A percentile compares a stretch with the other conserved stretches of the same genome.
phyloP scores from a whole-genome alignment of 1,284 basidiomycete species.

The Schizophyllum amplum region DNA sequence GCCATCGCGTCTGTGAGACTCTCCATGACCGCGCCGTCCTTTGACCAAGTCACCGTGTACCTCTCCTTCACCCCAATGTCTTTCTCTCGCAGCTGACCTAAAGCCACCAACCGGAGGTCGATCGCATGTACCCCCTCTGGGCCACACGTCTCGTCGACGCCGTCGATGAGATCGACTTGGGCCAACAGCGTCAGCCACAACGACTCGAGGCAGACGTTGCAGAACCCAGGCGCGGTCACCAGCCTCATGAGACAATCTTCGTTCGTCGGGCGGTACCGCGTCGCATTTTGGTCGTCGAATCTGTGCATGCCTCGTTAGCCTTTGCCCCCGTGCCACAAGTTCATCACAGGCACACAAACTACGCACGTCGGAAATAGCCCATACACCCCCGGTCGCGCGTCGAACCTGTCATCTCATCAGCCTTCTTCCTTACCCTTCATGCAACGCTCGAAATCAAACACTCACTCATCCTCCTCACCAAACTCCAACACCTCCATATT shows the following conservation, averaged over 20 bases:
- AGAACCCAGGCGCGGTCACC: conserved; percentile 66
- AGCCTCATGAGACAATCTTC: conserved; percentile 80
- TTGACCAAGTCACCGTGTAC: neutral
- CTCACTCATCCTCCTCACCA: conserved; percentile 56
- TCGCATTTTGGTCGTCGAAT: conserved; percentile 50
- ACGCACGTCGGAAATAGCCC: conserved; percentile 67
- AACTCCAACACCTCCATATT: conserved; percentile 75
- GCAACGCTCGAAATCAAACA: neutral
- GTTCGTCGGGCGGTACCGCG: conserved; percentile 70
- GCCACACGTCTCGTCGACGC: conserved; percentile 16
- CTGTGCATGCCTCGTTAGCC: conserved; percentile 26
- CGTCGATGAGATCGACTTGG: conserved; percentile 55
- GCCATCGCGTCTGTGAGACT: neutral
- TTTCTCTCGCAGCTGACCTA: neutral
- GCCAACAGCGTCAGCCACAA: conserved; percentile 60
- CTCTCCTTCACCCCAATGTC: neutral
- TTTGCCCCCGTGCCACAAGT: no score
- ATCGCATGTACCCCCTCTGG: neutral
- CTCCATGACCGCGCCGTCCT: neutral
- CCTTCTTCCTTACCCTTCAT: no score
- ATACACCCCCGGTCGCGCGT: conserved; percentile 49
- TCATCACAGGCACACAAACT: neutral
- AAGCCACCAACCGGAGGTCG: neutral
- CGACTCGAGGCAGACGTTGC: conserved; percentile 66
- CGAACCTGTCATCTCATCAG: conserved; percentile 46